Base-by-base conservation (phyloP, 1,284 basidiomycete genomes). In the Ustilago xerochloae region DNA sequence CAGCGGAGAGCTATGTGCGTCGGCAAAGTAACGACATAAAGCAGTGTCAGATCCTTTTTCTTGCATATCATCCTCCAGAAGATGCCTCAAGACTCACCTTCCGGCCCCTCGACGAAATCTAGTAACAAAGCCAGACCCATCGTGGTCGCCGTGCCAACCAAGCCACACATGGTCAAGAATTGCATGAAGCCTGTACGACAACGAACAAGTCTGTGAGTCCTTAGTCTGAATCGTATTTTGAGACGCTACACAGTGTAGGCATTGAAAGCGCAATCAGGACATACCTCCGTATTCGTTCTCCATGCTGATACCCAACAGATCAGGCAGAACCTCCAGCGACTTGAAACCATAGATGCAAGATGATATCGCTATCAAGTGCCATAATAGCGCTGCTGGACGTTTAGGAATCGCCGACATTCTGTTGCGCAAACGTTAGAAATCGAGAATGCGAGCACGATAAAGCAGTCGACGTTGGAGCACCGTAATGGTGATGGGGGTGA, bases 121-220 rank as follows among this genome's bases (percentile, higher is more conserved):
- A 57, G 41, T 0, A 65, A 12, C 12, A 66, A n/a, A 4, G 72
- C 63, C 22, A 75, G 13, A 7, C 30, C 36, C 41, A 70, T 54
- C 3, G 63, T 59, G 18, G 32, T 16, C 1, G 53, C 41, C n/a
- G 67, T 70, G 6, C 39, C 53, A 3, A 46, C 26, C 26, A 75
- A 33, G 1, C 73, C 73, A 29, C 63, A 67, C 48, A 75, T 67
- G 13, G 73, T 75, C 29, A 75, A 35, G 43, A 66, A 75, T 30
- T 74, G 71, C 43, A 61, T 33, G 28, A 53, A 53, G 8, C 70
- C 69, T 70, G 28, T 22, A 16, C 10, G 20, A 30, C 20, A 28
- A 24, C n/a, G n/a, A n/a, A n/a, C n/a, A n/a, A n/a, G n/a, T n/a
- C n/a, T n/a, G n/a, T n/a, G n/a, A n/a, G n/a, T n/a, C n/a, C n/a